Conservation (phyloP, 192 early-diverging fungal species). For the Rhizophagus sp. region DNA sequence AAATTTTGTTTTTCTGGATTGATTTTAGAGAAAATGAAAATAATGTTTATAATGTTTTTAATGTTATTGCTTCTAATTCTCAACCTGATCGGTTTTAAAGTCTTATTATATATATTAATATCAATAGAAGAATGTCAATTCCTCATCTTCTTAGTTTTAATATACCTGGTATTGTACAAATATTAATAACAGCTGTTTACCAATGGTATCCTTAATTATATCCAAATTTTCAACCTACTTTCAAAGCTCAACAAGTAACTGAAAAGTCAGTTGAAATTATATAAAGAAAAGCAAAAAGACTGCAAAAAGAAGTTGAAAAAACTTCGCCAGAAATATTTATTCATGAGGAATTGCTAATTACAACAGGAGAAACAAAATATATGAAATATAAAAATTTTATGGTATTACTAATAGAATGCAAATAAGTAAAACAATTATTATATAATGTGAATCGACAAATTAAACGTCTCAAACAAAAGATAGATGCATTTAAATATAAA, state of each 20-base stretch:
- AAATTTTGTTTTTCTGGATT: too few species aligned
- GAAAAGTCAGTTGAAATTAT: neutral
- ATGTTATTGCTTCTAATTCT: too few species aligned
- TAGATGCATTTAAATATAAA: neutral
- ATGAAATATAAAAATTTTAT: neutral
- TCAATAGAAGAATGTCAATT: too few species aligned
- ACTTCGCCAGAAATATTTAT: neutral
- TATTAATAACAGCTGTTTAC: too few species aligned
- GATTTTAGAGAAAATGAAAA: too few species aligned
- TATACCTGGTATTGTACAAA: too few species aligned
- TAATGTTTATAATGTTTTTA: too few species aligned
- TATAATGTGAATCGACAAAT: neutral
- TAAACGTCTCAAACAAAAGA: neutral
- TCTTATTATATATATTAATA: too few species aligned
- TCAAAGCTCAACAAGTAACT: neutral
- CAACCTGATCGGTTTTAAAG: too few species aligned
- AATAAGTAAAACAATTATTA: neutral
- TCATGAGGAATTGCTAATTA: too few species aligned
- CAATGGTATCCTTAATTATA: neutral
- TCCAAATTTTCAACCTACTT: neutral
- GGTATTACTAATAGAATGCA: neutral
- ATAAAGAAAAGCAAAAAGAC: neutral
- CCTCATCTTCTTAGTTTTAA: too few species aligned
- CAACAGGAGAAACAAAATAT: neutral
- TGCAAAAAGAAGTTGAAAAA: neutral